phyloP scores from a whole-genome alignment of 2,329 filamentous ascomycete genomes.

The Nannizziopsis arthrosporioides region DNA sequence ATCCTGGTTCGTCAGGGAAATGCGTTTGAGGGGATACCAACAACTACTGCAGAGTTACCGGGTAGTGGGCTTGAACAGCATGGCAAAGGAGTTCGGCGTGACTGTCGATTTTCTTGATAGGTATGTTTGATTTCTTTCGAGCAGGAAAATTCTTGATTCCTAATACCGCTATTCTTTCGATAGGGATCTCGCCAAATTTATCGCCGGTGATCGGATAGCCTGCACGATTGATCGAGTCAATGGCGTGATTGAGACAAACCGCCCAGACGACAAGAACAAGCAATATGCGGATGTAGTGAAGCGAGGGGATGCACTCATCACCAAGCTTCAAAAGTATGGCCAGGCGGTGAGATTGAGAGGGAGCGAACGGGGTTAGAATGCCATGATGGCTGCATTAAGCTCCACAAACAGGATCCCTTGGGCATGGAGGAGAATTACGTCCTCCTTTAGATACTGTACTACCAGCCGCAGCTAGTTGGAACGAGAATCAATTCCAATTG shows the following conservation, averaged over 20 bases:
- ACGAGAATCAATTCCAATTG: neutral
- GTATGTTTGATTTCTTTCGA: constrained; percentile 41
- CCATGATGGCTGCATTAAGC: constrained; percentile 5
- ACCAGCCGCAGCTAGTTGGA: constrained; percentile 1
- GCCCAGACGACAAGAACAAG: constrained; percentile 98
- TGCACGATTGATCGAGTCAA: constrained; percentile 97
- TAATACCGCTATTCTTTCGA: constrained; percentile 14
- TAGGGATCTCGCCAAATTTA: constrained; percentile 92
- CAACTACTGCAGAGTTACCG: constrained; percentile 95
- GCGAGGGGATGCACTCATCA: constrained; percentile 94
- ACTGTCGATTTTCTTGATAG: constrained; percentile 92
- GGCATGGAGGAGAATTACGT: too few species aligned
- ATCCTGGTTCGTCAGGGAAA: constrained; percentile 95
- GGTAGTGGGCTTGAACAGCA: constrained; percentile 90
- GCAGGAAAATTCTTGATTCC: neutral
- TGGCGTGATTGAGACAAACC: constrained; percentile 94
- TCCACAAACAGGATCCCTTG: too few species aligned
- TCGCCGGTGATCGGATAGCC: constrained; percentile 82
- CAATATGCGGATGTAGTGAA: constrained; percentile 97
- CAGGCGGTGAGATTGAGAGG: constrained; percentile 89
- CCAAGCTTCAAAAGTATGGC: constrained; percentile 98
- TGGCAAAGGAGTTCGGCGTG: constrained; percentile 95
- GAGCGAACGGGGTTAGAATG: constrained; percentile 66
- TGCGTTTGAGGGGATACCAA: constrained; percentile 91
- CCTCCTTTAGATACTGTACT: neutral